Conservation (phyloP, 2,329 filamentous ascomycete species). For the Nannizziopsis barbatae region DNA sequence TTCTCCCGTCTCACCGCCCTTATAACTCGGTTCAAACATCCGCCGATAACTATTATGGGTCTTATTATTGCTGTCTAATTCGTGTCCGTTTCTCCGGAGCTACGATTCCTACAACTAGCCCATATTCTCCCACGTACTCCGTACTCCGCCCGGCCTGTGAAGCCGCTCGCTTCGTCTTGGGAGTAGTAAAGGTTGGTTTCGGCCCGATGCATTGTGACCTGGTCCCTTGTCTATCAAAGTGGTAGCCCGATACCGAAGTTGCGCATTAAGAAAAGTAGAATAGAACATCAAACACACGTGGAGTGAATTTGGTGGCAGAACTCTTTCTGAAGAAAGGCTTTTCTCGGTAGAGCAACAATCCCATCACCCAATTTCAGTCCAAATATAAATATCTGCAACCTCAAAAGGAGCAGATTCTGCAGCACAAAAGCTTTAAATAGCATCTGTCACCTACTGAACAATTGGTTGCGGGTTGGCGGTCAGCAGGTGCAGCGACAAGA, state of each 20-base stretch:
- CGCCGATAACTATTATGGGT: constrained; percentile 2
- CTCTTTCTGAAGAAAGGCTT: constrained; percentile 6
- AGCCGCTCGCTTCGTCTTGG: background rate
- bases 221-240: constrained; percentile 5
- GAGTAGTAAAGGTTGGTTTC: constrained; percentile 1
- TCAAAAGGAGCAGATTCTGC: background rate
- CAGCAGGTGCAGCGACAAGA: background rate
- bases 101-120: background rate
- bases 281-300: constrained; percentile 9
- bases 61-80: background rate
- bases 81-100: constrained; percentile 3
- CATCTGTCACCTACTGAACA: constrained; percentile 1
- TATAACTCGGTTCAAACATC: background rate
- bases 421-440: background rate
- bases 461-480: background rate
- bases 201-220: constrained; percentile 6
- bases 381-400: constrained; percentile 6
- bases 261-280: background rate
- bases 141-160: background rate
- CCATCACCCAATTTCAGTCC: constrained; percentile 1
- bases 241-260: background rate
- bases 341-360: background rate
- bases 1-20: background rate
- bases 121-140: constrained; percentile 9
- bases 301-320: constrained; percentile 12